These are phyloP conservation scores for Salvia splendens DNA, from an alignment of 257 asterid genomes.

Conservation along the genomic window DNA sequence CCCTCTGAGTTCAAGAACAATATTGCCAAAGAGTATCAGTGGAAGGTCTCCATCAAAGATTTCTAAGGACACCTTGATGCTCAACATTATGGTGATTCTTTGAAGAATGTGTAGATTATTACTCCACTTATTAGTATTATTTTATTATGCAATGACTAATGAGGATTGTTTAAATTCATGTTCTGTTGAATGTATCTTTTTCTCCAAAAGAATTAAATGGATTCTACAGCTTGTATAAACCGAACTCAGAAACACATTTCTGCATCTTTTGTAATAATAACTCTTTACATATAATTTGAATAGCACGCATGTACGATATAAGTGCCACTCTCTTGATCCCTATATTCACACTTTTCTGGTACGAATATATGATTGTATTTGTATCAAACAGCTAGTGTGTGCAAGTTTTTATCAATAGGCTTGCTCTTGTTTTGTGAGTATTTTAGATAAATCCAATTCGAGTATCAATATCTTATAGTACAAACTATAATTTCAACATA, in stretches of 20 bases:
- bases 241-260: neutral
- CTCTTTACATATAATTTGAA: neutral
- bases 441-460: neutral
- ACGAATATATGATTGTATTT: neutral
- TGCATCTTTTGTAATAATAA: neutral
- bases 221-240: neutral
- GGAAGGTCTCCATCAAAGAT: slow-evolving; percentile 15
- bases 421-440: neutral
- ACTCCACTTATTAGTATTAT: too few relatives aligned
- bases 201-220: too few relatives aligned
- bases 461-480: neutral
- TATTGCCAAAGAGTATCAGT: neutral
- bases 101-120: neutral
- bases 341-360: neutral
- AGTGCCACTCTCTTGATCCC: neutral
- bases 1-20: slow-evolving; percentile 9
- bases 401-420: neutral
- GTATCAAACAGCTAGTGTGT: neutral
- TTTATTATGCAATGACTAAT: neutral
- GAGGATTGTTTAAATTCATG: neutral
- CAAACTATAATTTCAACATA: too few relatives aligned
- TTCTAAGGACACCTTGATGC: neutral
- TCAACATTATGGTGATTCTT: neutral
- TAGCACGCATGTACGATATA: neutral
- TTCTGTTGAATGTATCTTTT: too few relatives aligned